These are phyloP conservation scores for Fraxinus greggii DNA, from an alignment of 305 asterid genomes.

Conservation along the genomic window DNA sequence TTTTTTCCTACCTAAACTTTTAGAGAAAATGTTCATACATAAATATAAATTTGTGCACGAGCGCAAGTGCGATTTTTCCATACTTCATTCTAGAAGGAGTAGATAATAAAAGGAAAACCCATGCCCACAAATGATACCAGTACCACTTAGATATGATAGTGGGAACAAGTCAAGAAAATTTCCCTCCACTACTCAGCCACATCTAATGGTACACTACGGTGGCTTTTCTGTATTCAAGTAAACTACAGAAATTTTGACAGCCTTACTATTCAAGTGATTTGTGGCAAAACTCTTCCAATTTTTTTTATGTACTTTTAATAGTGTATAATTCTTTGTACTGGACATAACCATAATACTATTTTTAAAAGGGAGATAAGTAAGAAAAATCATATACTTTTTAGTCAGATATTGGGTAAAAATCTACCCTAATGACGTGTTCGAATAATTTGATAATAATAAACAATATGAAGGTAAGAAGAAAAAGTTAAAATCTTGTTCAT, in stretches of 20 bases:
- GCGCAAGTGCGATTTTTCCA: background rate
- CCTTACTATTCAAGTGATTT: background rate
- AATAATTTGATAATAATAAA: background rate
- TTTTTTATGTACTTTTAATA: background rate
- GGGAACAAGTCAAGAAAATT: background rate
- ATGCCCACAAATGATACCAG: background rate
- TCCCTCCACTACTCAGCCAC: background rate
- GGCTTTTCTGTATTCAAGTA: background rate
- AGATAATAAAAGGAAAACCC: background rate
- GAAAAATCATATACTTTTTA: background rate
- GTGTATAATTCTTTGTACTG: background rate
- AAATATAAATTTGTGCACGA: background rate
- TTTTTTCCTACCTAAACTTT: background rate
- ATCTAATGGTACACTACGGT: background rate
- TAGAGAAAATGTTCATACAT: background rate
- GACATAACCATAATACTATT: background rate
- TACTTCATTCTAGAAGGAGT: conserved; percentile 25
- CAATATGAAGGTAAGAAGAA: background rate
- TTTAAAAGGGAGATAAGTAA: background rate
- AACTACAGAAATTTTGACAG: background rate
- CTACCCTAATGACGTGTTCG: background rate
- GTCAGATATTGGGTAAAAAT: background rate
- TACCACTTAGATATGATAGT: background rate
- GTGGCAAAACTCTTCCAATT: background rate
- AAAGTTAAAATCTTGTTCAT: background rate